Evolutionary conservation across 2,329 filamentous ascomycete species (phyloP), one percentile per base, ranked within the genome.

Genomic region (Scorias spongiosa): DNA sequence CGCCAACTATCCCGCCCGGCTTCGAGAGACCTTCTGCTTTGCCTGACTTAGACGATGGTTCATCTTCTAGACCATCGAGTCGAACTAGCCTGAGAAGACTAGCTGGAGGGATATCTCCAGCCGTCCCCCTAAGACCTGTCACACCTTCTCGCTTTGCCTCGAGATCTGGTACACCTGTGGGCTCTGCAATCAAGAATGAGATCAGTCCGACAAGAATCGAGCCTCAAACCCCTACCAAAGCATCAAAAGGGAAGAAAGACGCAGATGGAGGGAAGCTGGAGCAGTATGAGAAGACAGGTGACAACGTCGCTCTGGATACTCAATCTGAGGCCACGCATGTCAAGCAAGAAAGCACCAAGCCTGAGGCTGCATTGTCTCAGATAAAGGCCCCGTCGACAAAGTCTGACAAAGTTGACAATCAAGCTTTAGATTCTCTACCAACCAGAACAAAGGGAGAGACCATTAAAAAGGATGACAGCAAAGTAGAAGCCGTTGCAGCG

Each of bases 1-100:
- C 66, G 9, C 66, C 66, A 1, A 62, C 63, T 1, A 59, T 70
- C 26, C 67, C 67, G 10, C 67, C 67, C 14, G 66, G 67, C 4
- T 63, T 70, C 28, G 57, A 63, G 12, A 57, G 46, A 43, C 50
- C 52, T 26, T 51, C 45, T 18, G 53, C 50, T 8, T 42, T 56
- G 28, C 53, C 53, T 18, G 51, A 53, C 39, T 50, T 56, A 6
- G 54, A 53, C 34, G 58, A 57, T 4, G 44, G 34, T 2, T 40
- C 48, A 32, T 48, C 46, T 7, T 43, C 43, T 48, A 46, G 53
- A 30, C 58, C 62, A 10, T 53, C 56, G 10, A 63, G 60, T 29
- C 56, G 63, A 41, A 61, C 58, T 34, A 55, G 62, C 34, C 52
- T 61, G 29, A 49, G 50, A 42, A 47, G 54, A 17, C 39, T 43